Evolutionary conservation across 2,329 filamentous ascomycete genomes (phyloP).

Genomic region (Pezicula carpinea): DNA sequence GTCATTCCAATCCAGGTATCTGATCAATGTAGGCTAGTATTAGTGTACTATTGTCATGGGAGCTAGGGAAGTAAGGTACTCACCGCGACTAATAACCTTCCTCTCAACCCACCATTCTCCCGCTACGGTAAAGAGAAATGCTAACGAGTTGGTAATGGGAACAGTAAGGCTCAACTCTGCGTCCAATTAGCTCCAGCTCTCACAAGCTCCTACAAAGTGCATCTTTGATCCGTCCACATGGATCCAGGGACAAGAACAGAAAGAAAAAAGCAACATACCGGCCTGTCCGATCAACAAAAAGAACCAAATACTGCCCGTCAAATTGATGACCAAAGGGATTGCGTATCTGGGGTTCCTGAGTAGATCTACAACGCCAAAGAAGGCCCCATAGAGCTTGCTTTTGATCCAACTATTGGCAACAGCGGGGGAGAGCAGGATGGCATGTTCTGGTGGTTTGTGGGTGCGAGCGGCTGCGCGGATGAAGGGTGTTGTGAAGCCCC

Average conservation of each 20-base stretch:
- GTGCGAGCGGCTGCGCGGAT: constrained; percentile 79
- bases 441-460: constrained; percentile 61
- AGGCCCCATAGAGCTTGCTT: constrained; percentile 56
- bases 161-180: constrained; percentile 88
- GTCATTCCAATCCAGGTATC: constrained; percentile 82
- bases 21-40: constrained; percentile 29
- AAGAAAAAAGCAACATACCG: constrained; percentile 48
- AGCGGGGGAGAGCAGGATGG: constrained; percentile 45
- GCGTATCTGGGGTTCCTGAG: constrained; percentile 79
- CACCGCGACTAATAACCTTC: constrained; percentile 82
- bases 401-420: constrained; percentile 56
- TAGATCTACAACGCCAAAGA: constrained; percentile 74
- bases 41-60: background rate
- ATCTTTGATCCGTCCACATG: background rate
- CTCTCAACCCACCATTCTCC: constrained; percentile 94
- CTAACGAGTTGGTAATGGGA: constrained; percentile 89
- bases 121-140: constrained; percentile 92
- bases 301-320: constrained; percentile 95
- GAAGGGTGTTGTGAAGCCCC: constrained; percentile 90
- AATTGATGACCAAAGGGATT: constrained; percentile 76
- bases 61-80: constrained; percentile 25
- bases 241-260: constrained; percentile 2
- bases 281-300: constrained; percentile 90
- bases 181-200: too few species aligned
- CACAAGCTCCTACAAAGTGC: too few species aligned